Evolutionary conservation across 495 filamentous ascomycete species (phyloP).

Genomic region (Aspergillus sclerotioniger): DNA sequence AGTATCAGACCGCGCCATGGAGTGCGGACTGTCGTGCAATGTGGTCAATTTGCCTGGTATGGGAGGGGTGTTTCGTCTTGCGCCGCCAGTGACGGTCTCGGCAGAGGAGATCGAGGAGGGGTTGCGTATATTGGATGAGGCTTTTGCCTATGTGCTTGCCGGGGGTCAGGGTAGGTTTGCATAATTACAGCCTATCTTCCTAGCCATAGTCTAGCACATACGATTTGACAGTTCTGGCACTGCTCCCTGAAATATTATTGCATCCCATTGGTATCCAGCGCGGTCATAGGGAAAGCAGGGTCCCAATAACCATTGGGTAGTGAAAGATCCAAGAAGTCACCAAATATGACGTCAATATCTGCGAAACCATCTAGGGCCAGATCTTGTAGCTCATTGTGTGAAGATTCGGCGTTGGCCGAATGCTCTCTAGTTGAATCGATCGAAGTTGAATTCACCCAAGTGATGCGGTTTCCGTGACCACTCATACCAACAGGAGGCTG

Average conservation of each 20-base stretch:
- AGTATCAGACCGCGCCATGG: slow-evolving; percentile 44
- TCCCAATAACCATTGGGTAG: not conserved
- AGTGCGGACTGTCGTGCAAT: slow-evolving; percentile 53
- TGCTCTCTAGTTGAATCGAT: not conserved
- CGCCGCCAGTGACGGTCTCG: slow-evolving; percentile 55
- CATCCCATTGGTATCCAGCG: not conserved
- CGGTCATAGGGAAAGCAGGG: not conserved
- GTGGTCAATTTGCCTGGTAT: slow-evolving; percentile 50
- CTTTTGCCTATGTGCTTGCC: slow-evolving; percentile 33
- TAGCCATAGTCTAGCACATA: too few relatives aligned
- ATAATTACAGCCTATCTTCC: too few relatives aligned
- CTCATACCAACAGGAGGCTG: too few relatives aligned
- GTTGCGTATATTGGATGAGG: slow-evolving; percentile 45
- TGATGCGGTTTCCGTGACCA: not conserved
- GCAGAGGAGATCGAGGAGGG: slow-evolving; percentile 50
- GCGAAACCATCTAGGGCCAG: not conserved
- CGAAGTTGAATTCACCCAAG: not conserved
- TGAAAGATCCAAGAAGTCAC: not conserved
- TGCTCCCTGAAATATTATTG: too few relatives aligned
- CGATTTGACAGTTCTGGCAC: too few relatives aligned
- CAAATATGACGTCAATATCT: not conserved
- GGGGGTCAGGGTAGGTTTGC: too few relatives aligned
- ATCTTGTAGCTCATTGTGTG: not conserved
- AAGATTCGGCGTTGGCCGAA: not conserved
- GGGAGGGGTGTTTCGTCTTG: slow-evolving; percentile 54